Conservation (phyloP, 2,329 filamentous ascomycete species). For the Hypoxylon sp. region DNA sequence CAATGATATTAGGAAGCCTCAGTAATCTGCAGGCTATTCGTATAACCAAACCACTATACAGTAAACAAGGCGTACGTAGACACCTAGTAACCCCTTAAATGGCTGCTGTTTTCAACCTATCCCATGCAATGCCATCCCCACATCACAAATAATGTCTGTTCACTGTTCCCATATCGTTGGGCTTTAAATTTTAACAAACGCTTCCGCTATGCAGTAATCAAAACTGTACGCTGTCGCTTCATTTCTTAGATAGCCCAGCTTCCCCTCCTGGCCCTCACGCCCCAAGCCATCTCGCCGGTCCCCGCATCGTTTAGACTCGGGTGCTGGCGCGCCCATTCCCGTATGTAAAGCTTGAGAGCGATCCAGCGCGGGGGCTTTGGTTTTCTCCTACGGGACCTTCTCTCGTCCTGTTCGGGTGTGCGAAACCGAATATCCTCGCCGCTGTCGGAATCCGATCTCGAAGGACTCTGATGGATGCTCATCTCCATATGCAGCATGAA, state of each 20-base stretch:
- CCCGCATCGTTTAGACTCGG: constrained; percentile 73
- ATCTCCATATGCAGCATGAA: constrained; percentile 74
- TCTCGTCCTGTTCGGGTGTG: constrained; percentile 57
- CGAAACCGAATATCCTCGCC: constrained; percentile 49
- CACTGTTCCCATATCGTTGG: neutral
- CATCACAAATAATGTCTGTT: constrained; percentile 4
- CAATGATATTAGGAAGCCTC: constrained; percentile 8
- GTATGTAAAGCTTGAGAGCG: constrained; percentile 85
- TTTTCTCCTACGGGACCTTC: constrained; percentile 60
- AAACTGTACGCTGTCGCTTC: neutral
- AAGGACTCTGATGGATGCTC: constrained; percentile 48
- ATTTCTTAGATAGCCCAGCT: constrained; percentile 75
- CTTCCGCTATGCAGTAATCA: constrained; percentile 24
- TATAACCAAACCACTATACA: constrained; percentile 8
- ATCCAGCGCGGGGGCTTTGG: constrained; percentile 75
- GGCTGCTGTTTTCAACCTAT: constrained; percentile 11
- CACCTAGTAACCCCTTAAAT: constrained; percentile 4
- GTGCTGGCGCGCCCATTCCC: constrained; percentile 91
- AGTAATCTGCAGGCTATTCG: constrained; percentile 7
- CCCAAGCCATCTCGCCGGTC: constrained; percentile 74
- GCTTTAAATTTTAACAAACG: constrained; percentile 12
- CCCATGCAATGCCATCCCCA: constrained; percentile 3
- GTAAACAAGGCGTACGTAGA: constrained; percentile 5
- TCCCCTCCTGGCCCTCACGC: constrained; percentile 73
- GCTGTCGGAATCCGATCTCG: constrained; percentile 45